A percentile compares a stretch with the other conserved stretches of the same genome.
Conservation (phyloP, 768 basidiomycete genomes). For the Phaeotremella fagi region DNA sequence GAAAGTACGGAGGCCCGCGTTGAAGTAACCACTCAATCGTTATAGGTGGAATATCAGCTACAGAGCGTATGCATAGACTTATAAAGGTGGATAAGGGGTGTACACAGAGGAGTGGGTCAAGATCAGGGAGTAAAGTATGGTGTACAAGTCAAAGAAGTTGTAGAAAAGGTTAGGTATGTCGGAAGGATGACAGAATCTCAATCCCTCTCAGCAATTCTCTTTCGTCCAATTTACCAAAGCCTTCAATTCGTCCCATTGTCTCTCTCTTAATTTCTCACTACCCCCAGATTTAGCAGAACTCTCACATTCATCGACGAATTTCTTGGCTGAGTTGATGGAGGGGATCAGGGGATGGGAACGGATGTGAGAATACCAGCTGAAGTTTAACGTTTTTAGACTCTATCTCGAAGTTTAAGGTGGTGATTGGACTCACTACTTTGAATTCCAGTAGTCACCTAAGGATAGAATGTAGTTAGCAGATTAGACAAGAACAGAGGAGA, state of each 20-base stretch:
- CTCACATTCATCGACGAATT: constrained; percentile 44
- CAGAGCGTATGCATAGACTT: too few relatives aligned
- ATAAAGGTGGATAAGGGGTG: too few relatives aligned
- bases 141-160: too few relatives aligned
- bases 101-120: too few relatives aligned
- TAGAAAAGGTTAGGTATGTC: too few relatives aligned
- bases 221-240: constrained; percentile 38
- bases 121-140: too few relatives aligned
- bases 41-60: too few relatives aligned
- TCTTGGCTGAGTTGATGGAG: constrained; percentile 21
- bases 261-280: constrained; percentile 15
- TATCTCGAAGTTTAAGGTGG: too few relatives aligned
- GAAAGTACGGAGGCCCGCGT: too few relatives aligned
- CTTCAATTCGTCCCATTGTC: constrained; percentile 44
- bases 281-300: background rate
- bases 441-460: constrained; percentile 46
- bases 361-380: constrained; percentile 42
- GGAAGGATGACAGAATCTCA: background rate
- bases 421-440: constrained; percentile 44
- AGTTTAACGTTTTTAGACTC: background rate
- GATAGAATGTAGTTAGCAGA: background rate
- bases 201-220: constrained; percentile 25
- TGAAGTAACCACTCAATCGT: too few relatives aligned
- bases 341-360: constrained; percentile 29
- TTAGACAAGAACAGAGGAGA: too few relatives aligned